Base-by-base conservation (phyloP, 345 rosid genomes). In the Hibiscus syriacus region DNA sequence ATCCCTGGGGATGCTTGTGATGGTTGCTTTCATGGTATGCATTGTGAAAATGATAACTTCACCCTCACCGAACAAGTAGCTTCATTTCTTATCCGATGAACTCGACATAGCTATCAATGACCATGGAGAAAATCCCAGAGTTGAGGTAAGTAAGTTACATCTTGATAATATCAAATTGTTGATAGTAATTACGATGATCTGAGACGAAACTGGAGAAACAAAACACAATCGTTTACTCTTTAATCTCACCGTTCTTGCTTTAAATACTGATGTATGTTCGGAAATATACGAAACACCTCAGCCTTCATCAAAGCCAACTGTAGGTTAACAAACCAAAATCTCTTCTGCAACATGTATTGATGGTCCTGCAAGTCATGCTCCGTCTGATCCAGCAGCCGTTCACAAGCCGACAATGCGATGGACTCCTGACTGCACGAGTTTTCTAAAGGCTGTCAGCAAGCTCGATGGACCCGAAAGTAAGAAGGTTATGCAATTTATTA, bases 391-490 rank as follows among this genome's bases (percentile, higher is more conserved):
- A 29, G 72, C 82, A 53, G 65, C 85, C 26, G 83, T 77, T 16
- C 90, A 79, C 73, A 92, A 86, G 76, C 84, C 87, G 49, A 87
- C 95, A 73, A 92, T 90, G 98, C 84, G 98, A 75, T 92, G 98
- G 98, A 90, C 92, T 13, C 92, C 92, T 73, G 91, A 90, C 95
- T 90, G 71, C 96, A 92, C 16, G 92, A 86, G 80, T 69, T 89
- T 89, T 79, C 68, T 92, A 3, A 86, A 83, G 62, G 89, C 98
- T 20, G 92, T 89, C 69, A 71, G 30, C 72, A 83, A 82, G 73
- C 92, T 92, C 76, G 98, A 90, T 66, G 98, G 98, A 49, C 88
- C 98, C 63, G 98, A 92, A 72, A 92, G 98, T 89, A 74, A 83
- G 97, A 76, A 45, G 19, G 22, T 34, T 23, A 48, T 38, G 53